These are phyloP conservation scores for Ceratobasidium sp. DNA, from an alignment of 1,284 basidiomycete species.

Conservation along the genomic window DNA sequence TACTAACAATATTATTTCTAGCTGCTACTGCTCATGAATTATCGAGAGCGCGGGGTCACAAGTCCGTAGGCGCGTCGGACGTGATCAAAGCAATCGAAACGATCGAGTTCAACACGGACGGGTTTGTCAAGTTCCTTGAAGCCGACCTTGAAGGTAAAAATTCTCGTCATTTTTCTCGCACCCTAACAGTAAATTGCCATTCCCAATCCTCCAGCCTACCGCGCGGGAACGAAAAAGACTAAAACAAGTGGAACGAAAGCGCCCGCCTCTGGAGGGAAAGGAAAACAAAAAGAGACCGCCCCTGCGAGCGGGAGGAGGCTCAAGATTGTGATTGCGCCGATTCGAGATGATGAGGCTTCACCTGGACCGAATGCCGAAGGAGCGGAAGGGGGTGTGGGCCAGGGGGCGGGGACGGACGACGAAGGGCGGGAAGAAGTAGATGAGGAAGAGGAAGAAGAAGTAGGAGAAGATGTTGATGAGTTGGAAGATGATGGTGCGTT, in stretches of 20 bases:
- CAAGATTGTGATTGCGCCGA: conserved; percentile 41
- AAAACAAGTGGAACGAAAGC: conserved; percentile 23
- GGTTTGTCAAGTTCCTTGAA: conserved; percentile 77
- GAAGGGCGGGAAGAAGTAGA: not conserved
- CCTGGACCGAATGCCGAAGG: not conserved
- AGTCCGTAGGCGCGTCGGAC: conserved; percentile 88
- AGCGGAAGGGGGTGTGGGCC: not conserved
- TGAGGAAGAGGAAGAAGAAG: conserved; percentile 23
- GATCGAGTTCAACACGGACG: conserved; percentile 75
- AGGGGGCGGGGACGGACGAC: not conserved
- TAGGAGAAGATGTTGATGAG: conserved; percentile 41
- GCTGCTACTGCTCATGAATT: conserved; percentile 83
- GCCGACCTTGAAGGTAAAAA: conserved; percentile 77
- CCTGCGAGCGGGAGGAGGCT: conserved; percentile 26
- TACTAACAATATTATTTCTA: not conserved
- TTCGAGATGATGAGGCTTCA: conserved; percentile 25
- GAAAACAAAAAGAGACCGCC: not conserved
- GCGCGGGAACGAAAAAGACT: conserved; percentile 42
- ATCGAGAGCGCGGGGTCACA: conserved; percentile 85
- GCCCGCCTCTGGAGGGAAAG: conserved; percentile 9
- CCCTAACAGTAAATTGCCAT: not conserved
- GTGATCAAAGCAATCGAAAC: conserved; percentile 87
- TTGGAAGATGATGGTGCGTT: conserved; percentile 41
- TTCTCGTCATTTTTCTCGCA: not conserved
- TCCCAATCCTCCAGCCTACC: conserved; percentile 30